These are phyloP conservation scores for Suillus fuscotomentosus DNA, from an alignment of 768 basidiomycete species.

Conservation along the genomic window DNA sequence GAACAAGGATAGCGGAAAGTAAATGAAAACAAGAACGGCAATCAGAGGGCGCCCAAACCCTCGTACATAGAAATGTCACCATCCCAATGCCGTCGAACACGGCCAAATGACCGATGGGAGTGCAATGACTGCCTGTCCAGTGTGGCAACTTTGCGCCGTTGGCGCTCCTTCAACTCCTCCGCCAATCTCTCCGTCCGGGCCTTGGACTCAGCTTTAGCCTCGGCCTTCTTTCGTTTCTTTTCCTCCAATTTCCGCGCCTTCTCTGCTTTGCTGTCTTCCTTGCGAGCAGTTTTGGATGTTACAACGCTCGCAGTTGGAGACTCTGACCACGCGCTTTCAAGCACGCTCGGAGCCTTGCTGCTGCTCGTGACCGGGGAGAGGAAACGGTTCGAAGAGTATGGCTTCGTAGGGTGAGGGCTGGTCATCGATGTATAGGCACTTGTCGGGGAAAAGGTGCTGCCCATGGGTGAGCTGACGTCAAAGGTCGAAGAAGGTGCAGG, in stretches of 20 bases:
- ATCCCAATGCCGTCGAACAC: slow-evolving; percentile 20
- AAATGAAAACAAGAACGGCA: slow-evolving; percentile 1
- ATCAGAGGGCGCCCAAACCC: slow-evolving; percentile 25
- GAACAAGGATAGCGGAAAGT: slow-evolving; percentile 15
- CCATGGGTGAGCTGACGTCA: slow-evolving; percentile 7
- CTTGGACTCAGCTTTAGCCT: slow-evolving; percentile 37
- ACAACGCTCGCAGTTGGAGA: slow-evolving; percentile 20
- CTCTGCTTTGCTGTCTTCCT: slow-evolving; percentile 35
- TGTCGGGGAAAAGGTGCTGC: slow-evolving; percentile 2
- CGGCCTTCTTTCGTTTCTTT: slow-evolving; percentile 42
- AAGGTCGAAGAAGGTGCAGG: slow-evolving; percentile 16
- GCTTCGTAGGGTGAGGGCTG: slow-evolving; percentile 12
- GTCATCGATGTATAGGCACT: background rate
- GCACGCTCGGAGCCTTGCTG: slow-evolving; percentile 6
- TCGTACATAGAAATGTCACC: slow-evolving; percentile 30
- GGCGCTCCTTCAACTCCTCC: slow-evolving; percentile 40
- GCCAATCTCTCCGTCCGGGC: slow-evolving; percentile 43
- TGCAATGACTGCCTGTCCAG: slow-evolving; percentile 30
- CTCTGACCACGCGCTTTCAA: slow-evolving; percentile 8
- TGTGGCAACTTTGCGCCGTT: slow-evolving; percentile 29
- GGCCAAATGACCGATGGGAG: slow-evolving; percentile 24
- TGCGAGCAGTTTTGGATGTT: slow-evolving; percentile 15
- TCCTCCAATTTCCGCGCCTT: slow-evolving; percentile 44
- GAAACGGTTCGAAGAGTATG: slow-evolving; percentile 27
- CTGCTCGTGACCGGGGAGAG: slow-evolving; percentile 23